phyloP scores from a whole-genome alignment of 1,139 yeast species.

The Zygosaccharomyces pseudobailii region DNA sequence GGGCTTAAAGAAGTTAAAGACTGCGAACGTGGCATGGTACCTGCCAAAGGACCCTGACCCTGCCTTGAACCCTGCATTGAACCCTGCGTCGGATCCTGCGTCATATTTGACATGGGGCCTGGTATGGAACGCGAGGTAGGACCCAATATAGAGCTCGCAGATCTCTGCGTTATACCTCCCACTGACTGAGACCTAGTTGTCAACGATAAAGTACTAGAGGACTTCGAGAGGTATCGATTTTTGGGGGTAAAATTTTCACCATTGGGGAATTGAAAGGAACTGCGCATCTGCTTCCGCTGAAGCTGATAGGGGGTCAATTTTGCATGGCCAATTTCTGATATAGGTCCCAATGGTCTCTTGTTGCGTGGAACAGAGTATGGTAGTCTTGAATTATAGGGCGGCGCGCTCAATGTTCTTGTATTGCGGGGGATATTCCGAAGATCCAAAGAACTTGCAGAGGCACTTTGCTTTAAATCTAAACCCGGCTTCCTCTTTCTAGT shows the following conservation, averaged over 20 bases:
- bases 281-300: constrained; percentile 29
- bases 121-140: neutral
- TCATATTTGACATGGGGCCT: neutral
- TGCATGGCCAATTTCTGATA: constrained; percentile 8
- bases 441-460: neutral
- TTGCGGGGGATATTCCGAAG: neutral
- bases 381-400: too few relatives aligned
- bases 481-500: constrained; percentile 6
- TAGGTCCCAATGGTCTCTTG: constrained; percentile 4
- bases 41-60: neutral
- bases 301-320: constrained; percentile 27
- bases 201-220: constrained; percentile 8
- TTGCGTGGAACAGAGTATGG: neutral
- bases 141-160: neutral
- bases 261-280: constrained; percentile 29
- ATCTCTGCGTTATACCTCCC: neutral
- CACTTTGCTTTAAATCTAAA: neutral
- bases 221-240: constrained; percentile 8
- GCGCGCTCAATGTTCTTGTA: neutral
- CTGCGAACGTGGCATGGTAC: constrained; percentile 1
- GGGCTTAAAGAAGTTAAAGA: neutral
- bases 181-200: neutral
- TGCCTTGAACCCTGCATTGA: neutral
- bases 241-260: constrained; percentile 34
- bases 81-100: neutral